phyloP scores from a whole-genome alignment of 192 early-diverging fungal genomes.

The Coemansia sp. region DNA sequence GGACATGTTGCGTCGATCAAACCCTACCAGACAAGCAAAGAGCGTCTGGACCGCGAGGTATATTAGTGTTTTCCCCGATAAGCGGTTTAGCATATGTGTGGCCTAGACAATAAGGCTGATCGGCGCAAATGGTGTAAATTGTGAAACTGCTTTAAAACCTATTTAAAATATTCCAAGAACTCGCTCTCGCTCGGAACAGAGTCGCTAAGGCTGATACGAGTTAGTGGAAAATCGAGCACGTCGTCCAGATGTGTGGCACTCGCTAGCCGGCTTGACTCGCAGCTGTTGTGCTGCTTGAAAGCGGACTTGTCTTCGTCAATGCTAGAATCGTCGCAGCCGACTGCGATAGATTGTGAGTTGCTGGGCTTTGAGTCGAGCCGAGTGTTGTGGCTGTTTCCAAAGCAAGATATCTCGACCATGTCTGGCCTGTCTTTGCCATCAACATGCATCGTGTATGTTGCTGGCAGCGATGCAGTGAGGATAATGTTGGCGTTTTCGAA shows the following conservation, averaged over 20 bases:
- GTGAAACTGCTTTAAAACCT: neutral
- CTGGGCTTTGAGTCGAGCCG: neutral
- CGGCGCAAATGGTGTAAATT: neutral
- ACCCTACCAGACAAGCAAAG: neutral
- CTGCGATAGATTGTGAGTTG: neutral
- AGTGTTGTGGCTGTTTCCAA: constrained; percentile 7
- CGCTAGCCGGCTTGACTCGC: neutral
- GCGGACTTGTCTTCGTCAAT: neutral
- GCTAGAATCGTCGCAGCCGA: neutral
- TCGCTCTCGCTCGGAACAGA: constrained; percentile 9
- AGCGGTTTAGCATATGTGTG: constrained; percentile 1
- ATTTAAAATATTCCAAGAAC: constrained; percentile 5
- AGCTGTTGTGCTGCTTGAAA: neutral
- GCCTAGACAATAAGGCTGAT: neutral
- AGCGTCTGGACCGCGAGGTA: neutral
- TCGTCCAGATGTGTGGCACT: neutral
- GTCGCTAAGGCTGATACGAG: constrained; percentile 7
- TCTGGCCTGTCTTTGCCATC: constrained; percentile 8
- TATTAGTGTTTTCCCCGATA: neutral
- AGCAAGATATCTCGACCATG: neutral
- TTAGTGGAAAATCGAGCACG: neutral
- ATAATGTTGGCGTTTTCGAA: constrained; percentile 18
- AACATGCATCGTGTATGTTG: constrained; percentile 11
- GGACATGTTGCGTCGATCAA: neutral
- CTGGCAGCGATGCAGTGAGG: constrained; percentile 13